A percentile compares a stretch with the other conserved stretches of the same genome.
Evolutionary conservation across 305 asterid species (phyloP).

Genomic region (Fraxinus dipetala): DNA sequence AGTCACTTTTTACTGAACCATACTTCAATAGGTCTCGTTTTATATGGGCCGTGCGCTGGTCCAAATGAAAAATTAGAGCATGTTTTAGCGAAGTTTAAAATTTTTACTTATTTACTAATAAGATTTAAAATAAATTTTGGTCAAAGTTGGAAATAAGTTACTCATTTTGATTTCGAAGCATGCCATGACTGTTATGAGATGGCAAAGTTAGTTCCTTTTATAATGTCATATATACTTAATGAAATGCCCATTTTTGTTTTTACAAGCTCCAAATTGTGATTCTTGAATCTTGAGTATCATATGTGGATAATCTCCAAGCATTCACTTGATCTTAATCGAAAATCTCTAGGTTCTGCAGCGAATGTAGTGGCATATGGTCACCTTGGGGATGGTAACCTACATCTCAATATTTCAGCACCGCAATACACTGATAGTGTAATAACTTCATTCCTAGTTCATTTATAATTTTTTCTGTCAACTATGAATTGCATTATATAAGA

Average conservation of each 20-base stretch:
- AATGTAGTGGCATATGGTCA: conserved; percentile 91
- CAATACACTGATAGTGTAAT: conserved; percentile 66
- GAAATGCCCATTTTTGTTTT: neutral
- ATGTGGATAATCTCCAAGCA: conserved; percentile 19
- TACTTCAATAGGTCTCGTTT: neutral
- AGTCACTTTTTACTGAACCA: neutral
- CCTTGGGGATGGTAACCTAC: conserved; percentile 96
- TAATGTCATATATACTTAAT: neutral
- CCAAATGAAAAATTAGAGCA: neutral
- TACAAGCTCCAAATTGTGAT: neutral
- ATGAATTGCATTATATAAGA: conserved; percentile 9
- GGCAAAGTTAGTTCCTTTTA: neutral
- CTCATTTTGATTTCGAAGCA: neutral
- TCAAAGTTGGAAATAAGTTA: neutral
- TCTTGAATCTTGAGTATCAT: neutral
- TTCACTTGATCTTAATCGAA: neutral
- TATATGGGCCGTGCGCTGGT: neutral
- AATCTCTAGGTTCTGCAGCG: conserved; percentile 51
- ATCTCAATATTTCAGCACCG: conserved; percentile 79
- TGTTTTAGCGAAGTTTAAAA: neutral
- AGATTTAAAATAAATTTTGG: neutral
- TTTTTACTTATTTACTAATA: neutral
- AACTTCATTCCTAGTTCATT: conserved; percentile 21
- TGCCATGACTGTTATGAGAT: neutral
- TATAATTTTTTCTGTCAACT: conserved; percentile 6